These are phyloP conservation scores for Salix exigua DNA, from an alignment of 345 rosid genomes.

Conservation along the genomic window DNA sequence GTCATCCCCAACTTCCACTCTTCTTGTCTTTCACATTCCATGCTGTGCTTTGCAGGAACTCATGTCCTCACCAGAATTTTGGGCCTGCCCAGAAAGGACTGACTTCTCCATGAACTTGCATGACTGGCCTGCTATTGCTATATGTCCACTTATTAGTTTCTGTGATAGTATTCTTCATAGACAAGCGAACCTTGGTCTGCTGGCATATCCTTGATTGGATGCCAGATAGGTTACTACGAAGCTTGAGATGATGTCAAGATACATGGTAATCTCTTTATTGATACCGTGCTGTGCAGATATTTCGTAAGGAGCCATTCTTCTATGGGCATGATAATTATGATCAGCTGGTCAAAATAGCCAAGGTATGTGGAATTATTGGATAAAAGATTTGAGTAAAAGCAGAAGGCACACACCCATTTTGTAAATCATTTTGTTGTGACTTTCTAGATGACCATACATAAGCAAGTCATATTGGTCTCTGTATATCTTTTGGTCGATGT, in stretches of 20 bases:
- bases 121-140: background rate
- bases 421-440: background rate
- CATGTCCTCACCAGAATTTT: background rate
- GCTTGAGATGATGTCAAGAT: constrained; percentile 15
- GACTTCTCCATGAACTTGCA: background rate
- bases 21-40: background rate
- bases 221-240: constrained; percentile 22
- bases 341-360: constrained; percentile 93
- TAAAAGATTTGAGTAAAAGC: background rate
- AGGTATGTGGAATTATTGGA: constrained; percentile 45
- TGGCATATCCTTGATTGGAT: constrained; percentile 29
- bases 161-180: constrained; percentile 5
- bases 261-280: constrained; percentile 19
- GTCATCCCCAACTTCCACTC: background rate
- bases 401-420: background rate
- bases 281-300: constrained; percentile 60
- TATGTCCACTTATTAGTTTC: background rate
- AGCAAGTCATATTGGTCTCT: background rate
- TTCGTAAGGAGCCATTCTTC: constrained; percentile 97
- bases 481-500: background rate
- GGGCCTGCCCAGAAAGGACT: background rate
- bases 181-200: constrained; percentile 24
- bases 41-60: background rate
- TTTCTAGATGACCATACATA: background rate
- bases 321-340: constrained; percentile 98